These are phyloP conservation scores for Carex parvula DNA, from an alignment of 176 grass and related monocot species.

Conservation along the genomic window DNA sequence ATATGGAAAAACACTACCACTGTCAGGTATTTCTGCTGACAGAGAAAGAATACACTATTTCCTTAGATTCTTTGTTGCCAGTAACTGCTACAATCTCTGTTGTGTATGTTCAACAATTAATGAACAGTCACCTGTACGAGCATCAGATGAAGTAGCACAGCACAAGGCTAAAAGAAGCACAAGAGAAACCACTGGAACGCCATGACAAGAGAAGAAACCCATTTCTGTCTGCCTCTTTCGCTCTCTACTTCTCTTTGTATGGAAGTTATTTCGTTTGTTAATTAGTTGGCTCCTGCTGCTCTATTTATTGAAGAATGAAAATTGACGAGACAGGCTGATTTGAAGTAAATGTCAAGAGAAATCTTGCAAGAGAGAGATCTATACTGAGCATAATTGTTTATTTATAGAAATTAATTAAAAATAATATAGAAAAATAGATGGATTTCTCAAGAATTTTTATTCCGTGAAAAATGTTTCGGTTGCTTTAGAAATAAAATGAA, in stretches of 20 bases:
- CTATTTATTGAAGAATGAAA: slow-evolving; percentile 15
- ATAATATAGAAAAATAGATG: too few relatives aligned
- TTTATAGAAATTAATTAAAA: too few relatives aligned
- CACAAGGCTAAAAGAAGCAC: slow-evolving; percentile 21
- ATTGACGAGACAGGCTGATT: not conserved
- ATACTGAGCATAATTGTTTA: too few relatives aligned
- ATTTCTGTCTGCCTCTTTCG: not conserved
- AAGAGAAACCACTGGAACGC: not conserved
- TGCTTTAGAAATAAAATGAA: too few relatives aligned
- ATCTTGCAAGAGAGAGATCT: not conserved
- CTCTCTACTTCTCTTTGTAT: not conserved
- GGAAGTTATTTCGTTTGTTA: not conserved
- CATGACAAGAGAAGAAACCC: slow-evolving; percentile 8
- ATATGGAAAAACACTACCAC: too few relatives aligned
- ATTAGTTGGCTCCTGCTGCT: not conserved
- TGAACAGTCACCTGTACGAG: slow-evolving; percentile 24
- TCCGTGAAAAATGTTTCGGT: too few relatives aligned
- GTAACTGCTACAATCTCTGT: not conserved
- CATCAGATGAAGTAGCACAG: not conserved
- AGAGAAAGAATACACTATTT: not conserved
- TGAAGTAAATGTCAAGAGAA: not conserved
- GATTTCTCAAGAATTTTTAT: too few relatives aligned
- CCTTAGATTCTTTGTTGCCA: not conserved
- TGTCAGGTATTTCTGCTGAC: too few relatives aligned
- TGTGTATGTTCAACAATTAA: not conserved